phyloP scores from a whole-genome alignment of 1,284 basidiomycete genomes.

The Violaceomyces palustris region DNA sequence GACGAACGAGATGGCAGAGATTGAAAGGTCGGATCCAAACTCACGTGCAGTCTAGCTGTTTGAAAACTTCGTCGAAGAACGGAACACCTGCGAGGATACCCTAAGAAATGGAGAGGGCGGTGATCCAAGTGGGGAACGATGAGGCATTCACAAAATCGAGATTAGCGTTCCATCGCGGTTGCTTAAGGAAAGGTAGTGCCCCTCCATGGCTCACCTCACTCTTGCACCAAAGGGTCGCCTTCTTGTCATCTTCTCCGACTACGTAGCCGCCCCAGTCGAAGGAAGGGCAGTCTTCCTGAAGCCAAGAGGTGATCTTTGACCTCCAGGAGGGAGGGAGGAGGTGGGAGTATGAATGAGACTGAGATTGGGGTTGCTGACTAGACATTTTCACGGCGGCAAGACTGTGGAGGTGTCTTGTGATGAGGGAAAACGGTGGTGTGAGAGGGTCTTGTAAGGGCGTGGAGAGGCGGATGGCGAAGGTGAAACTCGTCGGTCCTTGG shows the following conservation, averaged over 20 bases:
- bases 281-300: slow-evolving; percentile 88
- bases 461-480: no score
- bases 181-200: no score
- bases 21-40: background rate
- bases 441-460: no score
- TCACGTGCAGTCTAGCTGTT: slow-evolving; percentile 70
- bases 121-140: no score
- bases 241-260: slow-evolving; percentile 80
- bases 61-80: slow-evolving; percentile 91
- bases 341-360: slow-evolving; percentile 17
- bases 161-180: no score
- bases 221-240: slow-evolving; percentile 86
- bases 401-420: no score
- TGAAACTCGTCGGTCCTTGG: no score
- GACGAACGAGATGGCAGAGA: no score
- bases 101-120: slow-evolving; percentile 41
- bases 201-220: slow-evolving; percentile 54
- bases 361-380: no score
- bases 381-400: no score
- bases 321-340: slow-evolving; percentile 56
- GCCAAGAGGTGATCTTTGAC: slow-evolving; percentile 72
- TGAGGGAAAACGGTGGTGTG: no score
- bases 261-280: slow-evolving; percentile 98
- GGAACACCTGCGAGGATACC: slow-evolving; percentile 91
- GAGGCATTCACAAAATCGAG: no score